These are phyloP conservation scores for Dillenia turbinata DNA, from an alignment of 164 flowering plant species.

Conservation along the genomic window DNA sequence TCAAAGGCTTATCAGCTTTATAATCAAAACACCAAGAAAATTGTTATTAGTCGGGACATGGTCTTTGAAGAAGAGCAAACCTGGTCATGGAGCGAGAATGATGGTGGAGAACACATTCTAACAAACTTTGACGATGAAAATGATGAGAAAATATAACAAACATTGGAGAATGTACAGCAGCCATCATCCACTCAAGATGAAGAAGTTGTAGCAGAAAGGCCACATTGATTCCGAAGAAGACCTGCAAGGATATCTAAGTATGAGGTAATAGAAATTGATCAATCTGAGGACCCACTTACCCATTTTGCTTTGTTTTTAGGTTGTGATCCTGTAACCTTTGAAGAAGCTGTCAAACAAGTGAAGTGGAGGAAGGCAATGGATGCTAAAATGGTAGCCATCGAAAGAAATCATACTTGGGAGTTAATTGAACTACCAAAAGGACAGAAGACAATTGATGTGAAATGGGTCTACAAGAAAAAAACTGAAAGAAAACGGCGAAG, in stretches of 20 bases:
- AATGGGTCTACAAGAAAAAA: constrained; percentile 13
- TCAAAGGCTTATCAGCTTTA: constrained; percentile 1
- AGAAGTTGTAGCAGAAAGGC: neutral
- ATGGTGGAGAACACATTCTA: neutral
- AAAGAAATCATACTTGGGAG: constrained; percentile 8
- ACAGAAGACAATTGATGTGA: constrained; percentile 6
- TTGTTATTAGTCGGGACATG: neutral
- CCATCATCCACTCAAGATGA: constrained; percentile 1
- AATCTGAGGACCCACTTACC: neutral
- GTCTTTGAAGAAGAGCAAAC: constrained; percentile 5
- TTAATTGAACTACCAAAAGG: constrained; percentile 1
- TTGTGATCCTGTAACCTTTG: neutral
- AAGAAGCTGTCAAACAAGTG: constrained; percentile 2
- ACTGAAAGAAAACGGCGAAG: neutral
- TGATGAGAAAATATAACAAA: constrained; percentile 1
- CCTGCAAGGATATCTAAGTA: neutral
- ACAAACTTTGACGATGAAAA: neutral
- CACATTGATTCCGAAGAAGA: neutral
- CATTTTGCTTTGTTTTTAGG: constrained; percentile 4
- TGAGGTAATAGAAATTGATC: neutral
- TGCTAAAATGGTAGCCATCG: constrained; percentile 3
- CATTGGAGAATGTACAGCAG: neutral
- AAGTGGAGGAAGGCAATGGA: constrained; percentile 5
- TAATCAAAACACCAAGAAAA: constrained; percentile 6
- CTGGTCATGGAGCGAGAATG: neutral